phyloP scores from a whole-genome alignment of 148 eudicot genomes.

The Rhododendron griersonianum region DNA sequence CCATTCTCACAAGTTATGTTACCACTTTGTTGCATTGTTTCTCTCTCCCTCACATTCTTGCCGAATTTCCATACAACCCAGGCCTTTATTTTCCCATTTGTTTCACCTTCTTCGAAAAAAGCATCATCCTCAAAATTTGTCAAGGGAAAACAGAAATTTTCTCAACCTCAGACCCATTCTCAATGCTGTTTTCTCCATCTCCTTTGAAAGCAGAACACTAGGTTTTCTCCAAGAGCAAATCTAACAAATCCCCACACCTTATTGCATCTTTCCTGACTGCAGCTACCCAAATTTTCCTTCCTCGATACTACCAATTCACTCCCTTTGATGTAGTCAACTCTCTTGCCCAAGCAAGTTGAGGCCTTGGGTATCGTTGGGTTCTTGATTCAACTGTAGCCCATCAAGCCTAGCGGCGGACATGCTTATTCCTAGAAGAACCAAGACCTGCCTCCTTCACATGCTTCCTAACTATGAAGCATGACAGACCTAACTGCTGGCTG shows the following conservation, averaged over 20 bases:
- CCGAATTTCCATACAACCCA: not conserved
- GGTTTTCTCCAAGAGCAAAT: not conserved
- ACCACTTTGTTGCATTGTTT: not conserved
- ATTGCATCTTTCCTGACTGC: not conserved
- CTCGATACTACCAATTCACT: not conserved
- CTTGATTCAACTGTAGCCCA: not conserved
- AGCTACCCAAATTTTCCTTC: not conserved
- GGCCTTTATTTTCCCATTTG: not conserved
- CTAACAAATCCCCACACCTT: not conserved
- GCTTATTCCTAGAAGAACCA: not conserved
- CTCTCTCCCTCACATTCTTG: no score
- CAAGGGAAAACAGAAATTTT: not conserved
- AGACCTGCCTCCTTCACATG: not conserved
- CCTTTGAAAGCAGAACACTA: not conserved
- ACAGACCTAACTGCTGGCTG: not conserved
- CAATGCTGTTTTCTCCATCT: not conserved
- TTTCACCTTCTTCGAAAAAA: not conserved
- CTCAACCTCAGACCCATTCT: not conserved
- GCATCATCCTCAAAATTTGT: not conserved
- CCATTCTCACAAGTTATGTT: not conserved
- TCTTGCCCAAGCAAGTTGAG: not conserved
- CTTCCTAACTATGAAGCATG: not conserved
- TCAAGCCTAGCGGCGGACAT: not conserved
- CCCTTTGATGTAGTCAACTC: not conserved
- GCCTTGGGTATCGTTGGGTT: not conserved